phyloP scores from a whole-genome alignment of 495 filamentous ascomycete genomes.

The Penicillium silybi region DNA sequence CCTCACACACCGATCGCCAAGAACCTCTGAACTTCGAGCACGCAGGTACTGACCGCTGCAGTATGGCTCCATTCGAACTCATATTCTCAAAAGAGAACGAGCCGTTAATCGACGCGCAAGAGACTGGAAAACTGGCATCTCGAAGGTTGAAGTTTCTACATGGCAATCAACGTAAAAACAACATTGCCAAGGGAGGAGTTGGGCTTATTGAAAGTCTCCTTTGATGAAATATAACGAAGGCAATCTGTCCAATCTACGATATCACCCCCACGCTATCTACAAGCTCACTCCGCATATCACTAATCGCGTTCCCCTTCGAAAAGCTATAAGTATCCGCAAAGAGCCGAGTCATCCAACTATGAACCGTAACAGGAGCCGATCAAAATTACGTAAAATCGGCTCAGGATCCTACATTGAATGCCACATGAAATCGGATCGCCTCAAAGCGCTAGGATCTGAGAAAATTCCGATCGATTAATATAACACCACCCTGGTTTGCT shows the following conservation, averaged over 20 bases:
- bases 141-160: neutral
- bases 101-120: no score
- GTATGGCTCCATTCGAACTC: no score
- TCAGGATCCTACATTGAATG: neutral
- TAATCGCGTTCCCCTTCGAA: conserved; percentile 4
- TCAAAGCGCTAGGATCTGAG: neutral
- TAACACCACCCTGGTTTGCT: neutral
- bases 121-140: neutral
- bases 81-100: no score
- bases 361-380: conserved; percentile 14
- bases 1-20: no score
- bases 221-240: no score
- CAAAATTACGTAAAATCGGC: neutral
- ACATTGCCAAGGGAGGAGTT: no score
- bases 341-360: conserved; percentile 21
- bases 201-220: no score
- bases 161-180: neutral
- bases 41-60: no score
- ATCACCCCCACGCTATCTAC: neutral
- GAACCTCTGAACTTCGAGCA: no score
- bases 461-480: neutral
- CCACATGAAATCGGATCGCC: no score
- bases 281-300: conserved; percentile 4
- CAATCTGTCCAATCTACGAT: no score
- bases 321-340: conserved; percentile 25